Percentiles rank a stretch among this genome's conserved stretches.
phyloP scores from a whole-genome alignment of 163 green algal species.

The Coccomyxa subellipsoidea region DNA sequence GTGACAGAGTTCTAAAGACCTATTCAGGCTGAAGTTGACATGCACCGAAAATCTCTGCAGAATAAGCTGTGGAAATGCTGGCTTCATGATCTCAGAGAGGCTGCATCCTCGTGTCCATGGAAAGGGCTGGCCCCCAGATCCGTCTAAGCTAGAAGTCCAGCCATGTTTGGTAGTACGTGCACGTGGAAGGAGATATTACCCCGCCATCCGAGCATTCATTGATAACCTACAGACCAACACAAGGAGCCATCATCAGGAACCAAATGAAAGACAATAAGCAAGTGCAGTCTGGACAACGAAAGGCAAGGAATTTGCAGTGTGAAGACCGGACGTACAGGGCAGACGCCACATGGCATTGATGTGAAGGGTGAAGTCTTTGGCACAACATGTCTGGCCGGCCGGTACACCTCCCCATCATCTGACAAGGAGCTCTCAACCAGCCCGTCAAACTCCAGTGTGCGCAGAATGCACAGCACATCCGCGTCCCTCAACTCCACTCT shows the following conservation, averaged over 20 bases:
- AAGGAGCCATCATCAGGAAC: not conserved
- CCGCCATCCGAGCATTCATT: not conserved
- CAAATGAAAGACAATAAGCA: not conserved
- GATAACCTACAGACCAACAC: not conserved
- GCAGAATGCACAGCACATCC: conserved; percentile 74
- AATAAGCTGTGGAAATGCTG: too few species aligned
- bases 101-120: too few species aligned
- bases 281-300: not conserved
- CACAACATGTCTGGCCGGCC: conserved; percentile 24
- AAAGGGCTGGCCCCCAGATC: too few species aligned
- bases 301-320: not conserved
- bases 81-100: too few species aligned
- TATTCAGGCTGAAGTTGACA: too few species aligned
- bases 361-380: conserved; percentile 62
- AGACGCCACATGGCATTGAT: conserved; percentile 83
- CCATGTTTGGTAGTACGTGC: conserved; percentile 5
- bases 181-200: conserved; percentile 6
- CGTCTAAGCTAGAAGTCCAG: conserved; percentile 1
- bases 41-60: too few species aligned
- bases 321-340: conserved; percentile 50
- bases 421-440: conserved; percentile 39
- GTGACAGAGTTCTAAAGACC: too few species aligned
- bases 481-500: conserved; percentile 72
- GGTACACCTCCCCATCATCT: conserved; percentile 30
- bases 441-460: conserved; percentile 83